Evolutionary conservation across 2,329 filamentous ascomycete genomes (phyloP).

Genomic region (Chrysoporthe deuterocubensis): DNA sequence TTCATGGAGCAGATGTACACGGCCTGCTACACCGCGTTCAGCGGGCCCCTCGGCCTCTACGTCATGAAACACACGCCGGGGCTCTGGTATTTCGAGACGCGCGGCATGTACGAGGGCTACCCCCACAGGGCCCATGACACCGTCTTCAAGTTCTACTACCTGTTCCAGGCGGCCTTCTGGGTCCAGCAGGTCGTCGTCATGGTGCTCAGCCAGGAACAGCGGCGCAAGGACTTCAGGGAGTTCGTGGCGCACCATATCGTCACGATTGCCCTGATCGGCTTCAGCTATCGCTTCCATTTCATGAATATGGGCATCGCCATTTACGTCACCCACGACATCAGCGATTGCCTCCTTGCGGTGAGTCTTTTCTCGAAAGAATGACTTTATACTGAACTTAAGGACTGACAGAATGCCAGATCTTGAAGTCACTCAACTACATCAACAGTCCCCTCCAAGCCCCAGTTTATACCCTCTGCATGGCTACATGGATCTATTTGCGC

Average conservation of each 20-base stretch:
- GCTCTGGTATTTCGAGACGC: slow-evolving; percentile 93
- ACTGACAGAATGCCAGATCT: slow-evolving; percentile 62
- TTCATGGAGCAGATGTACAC: slow-evolving; percentile 99
- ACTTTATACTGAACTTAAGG: not conserved
- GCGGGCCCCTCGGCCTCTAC: slow-evolving; percentile 83
- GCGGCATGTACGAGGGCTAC: slow-evolving; percentile 88
- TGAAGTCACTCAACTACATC: slow-evolving; percentile 90
- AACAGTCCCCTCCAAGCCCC: slow-evolving; percentile 77
- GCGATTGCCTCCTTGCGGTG: slow-evolving; percentile 93
- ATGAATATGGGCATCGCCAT: slow-evolving; percentile 92
- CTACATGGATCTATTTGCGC: slow-evolving; percentile 85
- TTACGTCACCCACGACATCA: slow-evolving; percentile 93
- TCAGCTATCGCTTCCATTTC: slow-evolving; percentile 96
- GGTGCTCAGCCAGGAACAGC: slow-evolving; percentile 86
- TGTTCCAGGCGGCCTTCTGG: slow-evolving; percentile 95
- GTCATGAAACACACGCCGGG: slow-evolving; percentile 84
- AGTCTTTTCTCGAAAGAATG: slow-evolving; percentile 39
- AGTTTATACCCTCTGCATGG: slow-evolving; percentile 83
- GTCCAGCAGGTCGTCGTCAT: slow-evolving; percentile 93
- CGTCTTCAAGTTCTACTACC: slow-evolving; percentile 91
- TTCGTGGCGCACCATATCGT: slow-evolving; percentile 90
- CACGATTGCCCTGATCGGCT: slow-evolving; percentile 78
- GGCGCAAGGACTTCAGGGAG: slow-evolving; percentile 92
- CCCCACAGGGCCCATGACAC: slow-evolving; percentile 82
- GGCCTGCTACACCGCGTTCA: slow-evolving; percentile 82